These are phyloP conservation scores for Nakazawaea wyomingensis DNA, from an alignment of 805 yeast genomes.

Conservation along the genomic window DNA sequence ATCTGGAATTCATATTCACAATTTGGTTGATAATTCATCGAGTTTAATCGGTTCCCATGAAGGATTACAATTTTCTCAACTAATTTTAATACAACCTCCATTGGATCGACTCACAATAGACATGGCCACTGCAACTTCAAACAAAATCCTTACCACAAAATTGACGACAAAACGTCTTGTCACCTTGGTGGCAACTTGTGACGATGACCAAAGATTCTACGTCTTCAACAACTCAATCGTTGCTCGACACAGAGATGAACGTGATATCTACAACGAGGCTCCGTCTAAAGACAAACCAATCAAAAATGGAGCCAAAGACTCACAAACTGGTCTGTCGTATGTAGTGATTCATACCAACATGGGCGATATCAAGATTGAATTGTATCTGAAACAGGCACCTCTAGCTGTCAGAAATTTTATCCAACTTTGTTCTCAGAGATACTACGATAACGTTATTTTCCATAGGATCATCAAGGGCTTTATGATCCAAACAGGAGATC, in stretches of 20 bases:
- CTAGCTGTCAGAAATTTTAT: constrained; percentile 37
- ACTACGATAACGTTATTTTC: constrained; percentile 36
- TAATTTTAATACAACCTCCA: constrained; percentile 16
- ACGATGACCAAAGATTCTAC: constrained; percentile 9
- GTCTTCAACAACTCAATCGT: constrained; percentile 5
- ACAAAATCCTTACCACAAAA: constrained; percentile 6
- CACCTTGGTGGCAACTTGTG: constrained; percentile 5
- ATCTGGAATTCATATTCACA: constrained; percentile 26
- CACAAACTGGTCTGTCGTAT: no score
- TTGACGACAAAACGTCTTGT: not conserved
- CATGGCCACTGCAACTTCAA: constrained; percentile 9
- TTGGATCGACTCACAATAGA: constrained; percentile 7
- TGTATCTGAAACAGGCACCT: constrained; percentile 33
- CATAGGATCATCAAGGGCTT: constrained; percentile 48
- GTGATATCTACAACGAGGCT: constrained; percentile 13
- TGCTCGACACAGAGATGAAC: not conserved
- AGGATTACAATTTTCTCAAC: constrained; percentile 20
- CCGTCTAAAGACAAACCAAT: constrained; percentile 4
- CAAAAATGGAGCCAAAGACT: no score
- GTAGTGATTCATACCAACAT: constrained; percentile 33
- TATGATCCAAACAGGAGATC: constrained; percentile 61
- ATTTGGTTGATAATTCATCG: constrained; percentile 18
- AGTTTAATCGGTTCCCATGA: constrained; percentile 26
- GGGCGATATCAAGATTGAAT: constrained; percentile 36
- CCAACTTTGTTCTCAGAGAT: constrained; percentile 28